These are phyloP conservation scores for Epichloe festucae DNA, from an alignment of 2,329 filamentous ascomycete species.

Conservation along the genomic window DNA sequence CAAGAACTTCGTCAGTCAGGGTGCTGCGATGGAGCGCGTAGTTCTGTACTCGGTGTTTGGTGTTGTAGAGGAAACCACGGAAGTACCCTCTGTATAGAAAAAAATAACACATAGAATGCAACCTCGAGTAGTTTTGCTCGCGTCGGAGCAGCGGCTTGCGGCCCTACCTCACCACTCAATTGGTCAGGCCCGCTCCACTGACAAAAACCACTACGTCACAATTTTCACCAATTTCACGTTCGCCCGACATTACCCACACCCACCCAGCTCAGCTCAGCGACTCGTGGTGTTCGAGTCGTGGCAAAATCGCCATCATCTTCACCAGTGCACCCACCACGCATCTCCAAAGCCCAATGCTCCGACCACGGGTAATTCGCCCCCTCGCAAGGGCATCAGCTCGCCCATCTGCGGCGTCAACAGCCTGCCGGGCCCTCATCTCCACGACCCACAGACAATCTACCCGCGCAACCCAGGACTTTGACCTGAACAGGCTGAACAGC, in stretches of 20 bases:
- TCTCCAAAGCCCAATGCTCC: slow-evolving; percentile 1
- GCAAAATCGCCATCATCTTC: neutral
- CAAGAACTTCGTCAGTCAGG: too few relatives aligned
- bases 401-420: slow-evolving; percentile 5
- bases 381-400: slow-evolving; percentile 4
- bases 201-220: neutral
- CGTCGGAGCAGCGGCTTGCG: too few relatives aligned
- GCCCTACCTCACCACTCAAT: neutral
- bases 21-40: too few relatives aligned
- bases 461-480: slow-evolving; percentile 33
- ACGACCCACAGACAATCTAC: slow-evolving; percentile 11
- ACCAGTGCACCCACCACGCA: neutral
- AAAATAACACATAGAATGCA: too few relatives aligned
- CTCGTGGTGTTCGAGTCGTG: neutral
- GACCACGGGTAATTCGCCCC: slow-evolving; percentile 1
- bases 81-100: too few relatives aligned
- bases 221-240: neutral
- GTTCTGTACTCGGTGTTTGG: too few relatives aligned
- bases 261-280: too few relatives aligned
- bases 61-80: too few relatives aligned
- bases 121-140: too few relatives aligned
- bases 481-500: slow-evolving; percentile 34
- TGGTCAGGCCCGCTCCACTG: neutral
- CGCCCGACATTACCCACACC: too few relatives aligned
- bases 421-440: slow-evolving; percentile 18